Evolutionary conservation across 257 asterid genomes (phyloP).

Genomic region (Jacaranda mimosifolia): DNA sequence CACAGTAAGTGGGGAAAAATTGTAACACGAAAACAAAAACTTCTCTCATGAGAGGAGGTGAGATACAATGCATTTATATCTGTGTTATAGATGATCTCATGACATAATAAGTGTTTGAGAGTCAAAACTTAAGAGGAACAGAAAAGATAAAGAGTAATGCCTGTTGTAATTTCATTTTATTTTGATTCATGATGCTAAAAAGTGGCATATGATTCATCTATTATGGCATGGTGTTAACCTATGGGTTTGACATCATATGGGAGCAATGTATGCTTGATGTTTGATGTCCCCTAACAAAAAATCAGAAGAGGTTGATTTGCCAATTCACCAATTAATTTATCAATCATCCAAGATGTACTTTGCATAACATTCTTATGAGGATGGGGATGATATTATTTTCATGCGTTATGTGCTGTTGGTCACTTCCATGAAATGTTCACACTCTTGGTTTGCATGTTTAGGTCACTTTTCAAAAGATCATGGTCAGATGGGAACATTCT

Average conservation of each 20-base stretch:
- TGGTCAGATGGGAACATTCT: slow-evolving; percentile 91
- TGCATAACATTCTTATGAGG: neutral
- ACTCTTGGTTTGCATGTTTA: slow-evolving; percentile 44
- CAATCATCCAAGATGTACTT: slow-evolving; percentile 10
- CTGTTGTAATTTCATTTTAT: slow-evolving; percentile 3
- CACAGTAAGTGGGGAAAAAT: neutral
- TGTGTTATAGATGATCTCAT: too few species aligned
- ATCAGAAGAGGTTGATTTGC: slow-evolving; percentile 17
- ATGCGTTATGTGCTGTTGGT: slow-evolving; percentile 36
- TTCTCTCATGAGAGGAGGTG: too few species aligned
- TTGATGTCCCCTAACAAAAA: slow-evolving; percentile 21
- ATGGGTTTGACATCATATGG: slow-evolving; percentile 20
- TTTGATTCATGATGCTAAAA: slow-evolving; percentile 10
- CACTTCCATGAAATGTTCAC: slow-evolving; percentile 26
- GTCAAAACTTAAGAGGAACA: too few species aligned
- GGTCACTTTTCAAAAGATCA: slow-evolving; percentile 78
- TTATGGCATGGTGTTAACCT: slow-evolving; percentile 6
- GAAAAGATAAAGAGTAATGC: neutral
- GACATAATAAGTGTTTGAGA: too few species aligned
- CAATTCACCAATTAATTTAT: slow-evolving; percentile 8
- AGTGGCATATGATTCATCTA: slow-evolving; percentile 23
- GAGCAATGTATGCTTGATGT: slow-evolving; percentile 1
- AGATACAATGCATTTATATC: too few species aligned
- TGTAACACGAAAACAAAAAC: neutral
- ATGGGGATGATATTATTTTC: slow-evolving; percentile 17